Base-by-base conservation (phyloP, 768 basidiomycete genomes). In the Leccinum pellstonianum region DNA sequence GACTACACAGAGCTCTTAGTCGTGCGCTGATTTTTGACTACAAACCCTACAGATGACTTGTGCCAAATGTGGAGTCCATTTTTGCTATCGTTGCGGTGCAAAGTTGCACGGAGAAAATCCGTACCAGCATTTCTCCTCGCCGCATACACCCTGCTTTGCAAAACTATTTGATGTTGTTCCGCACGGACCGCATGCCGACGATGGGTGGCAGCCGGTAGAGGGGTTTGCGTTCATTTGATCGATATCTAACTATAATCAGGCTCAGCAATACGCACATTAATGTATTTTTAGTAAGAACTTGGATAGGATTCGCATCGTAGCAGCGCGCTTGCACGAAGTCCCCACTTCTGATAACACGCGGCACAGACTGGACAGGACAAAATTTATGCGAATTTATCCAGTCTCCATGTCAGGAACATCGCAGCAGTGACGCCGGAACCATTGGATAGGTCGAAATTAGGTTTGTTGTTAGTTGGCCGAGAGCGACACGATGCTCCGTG, bases 31-130 rank as follows among this genome's bases (percentile, higher is more conserved):
- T 47, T 8, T 23, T 21, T 17, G 31, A 58, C 35, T 23, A 23
- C 64, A 67, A 35, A 52, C 60, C 55, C 9, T 47, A 38, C 60
- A 91, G 90, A 91, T 91, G 90, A 88, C 83, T 7, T 93, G 88
- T 66, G 74, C 77, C n/a, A 87, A 84, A 64, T 94, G 92, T 73
- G 67, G 73, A 31, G 79, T 83, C 53, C 92, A 94, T 68, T 94
- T 92, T 67, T 94, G 92, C 77, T 93, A 90, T 66, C 82, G 86
- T 5, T 93, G 92, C 69, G 91, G 88, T 5, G 58, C 72, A 1
- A 80, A 78, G 63, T 71, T 93, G 25, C 52, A 73, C 0, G 65
- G 74, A 7, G 64, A 62, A 15, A 75, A 86, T 60, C 89, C 90
- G 0, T 93, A 92, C 63, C 66, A 63, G 25, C 91, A 93, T 68